phyloP scores from a whole-genome alignment of 208 protist genomes.

The Herpetomonas tarakana region DNA sequence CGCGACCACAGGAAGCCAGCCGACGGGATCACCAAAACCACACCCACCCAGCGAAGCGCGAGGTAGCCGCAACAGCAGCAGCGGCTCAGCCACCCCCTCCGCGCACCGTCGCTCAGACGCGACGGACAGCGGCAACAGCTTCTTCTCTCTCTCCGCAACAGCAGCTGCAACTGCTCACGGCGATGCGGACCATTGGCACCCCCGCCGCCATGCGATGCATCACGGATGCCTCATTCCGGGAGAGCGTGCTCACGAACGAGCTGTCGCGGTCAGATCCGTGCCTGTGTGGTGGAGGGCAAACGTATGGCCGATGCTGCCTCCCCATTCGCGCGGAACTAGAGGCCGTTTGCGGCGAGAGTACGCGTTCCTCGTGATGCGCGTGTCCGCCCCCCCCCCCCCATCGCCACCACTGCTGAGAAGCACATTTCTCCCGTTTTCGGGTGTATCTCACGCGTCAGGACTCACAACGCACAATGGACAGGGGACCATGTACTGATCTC shows the following conservation, averaged over 20 bases:
- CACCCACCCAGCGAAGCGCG: not conserved
- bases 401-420: too few species aligned
- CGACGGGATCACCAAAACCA: not conserved
- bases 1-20: not conserved
- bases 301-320: constrained; percentile 42
- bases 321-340: constrained; percentile 31
- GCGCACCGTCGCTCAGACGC: not conserved
- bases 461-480: too few species aligned
- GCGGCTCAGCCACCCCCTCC: not conserved
- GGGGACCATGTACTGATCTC: too few species aligned
- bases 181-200: constrained; percentile 31
- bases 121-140: not conserved
- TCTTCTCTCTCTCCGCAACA: too few species aligned
- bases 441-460: too few species aligned
- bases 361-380: not conserved
- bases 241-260: constrained; percentile 15
- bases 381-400: too few species aligned
- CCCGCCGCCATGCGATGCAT: constrained; percentile 46
- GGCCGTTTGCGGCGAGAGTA: not conserved
- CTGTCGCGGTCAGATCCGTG: constrained; percentile 15
- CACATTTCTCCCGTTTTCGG: too few species aligned
- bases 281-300: constrained; percentile 43
- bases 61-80: not conserved
- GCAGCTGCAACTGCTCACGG: constrained; percentile 14
- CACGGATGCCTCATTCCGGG: constrained; percentile 30